Percentiles rank a stretch among this genome's conserved stretches.
Conservation (phyloP, 2,329 filamentous ascomycete species). For the Pseudogymnoascus sp. region DNA sequence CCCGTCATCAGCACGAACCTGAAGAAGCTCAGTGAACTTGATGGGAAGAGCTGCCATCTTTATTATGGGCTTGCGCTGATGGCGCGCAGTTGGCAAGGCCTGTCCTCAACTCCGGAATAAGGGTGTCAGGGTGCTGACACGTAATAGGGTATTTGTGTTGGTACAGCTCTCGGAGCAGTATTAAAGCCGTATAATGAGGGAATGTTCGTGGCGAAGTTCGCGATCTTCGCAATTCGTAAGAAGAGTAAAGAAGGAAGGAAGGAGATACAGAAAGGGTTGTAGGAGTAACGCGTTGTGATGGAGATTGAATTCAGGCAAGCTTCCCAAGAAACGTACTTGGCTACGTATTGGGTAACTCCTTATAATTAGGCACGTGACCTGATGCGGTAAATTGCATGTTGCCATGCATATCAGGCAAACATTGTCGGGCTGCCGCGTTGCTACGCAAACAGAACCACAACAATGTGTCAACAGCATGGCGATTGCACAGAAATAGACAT, state of each 20-base stretch:
- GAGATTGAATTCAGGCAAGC: slow-evolving; percentile 9
- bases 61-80: slow-evolving; percentile 14
- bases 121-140: slow-evolving; percentile 11
- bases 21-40: slow-evolving; percentile 86
- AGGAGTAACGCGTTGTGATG: slow-evolving; percentile 6
- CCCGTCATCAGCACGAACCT: slow-evolving; percentile 65
- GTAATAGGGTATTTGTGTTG: slow-evolving; percentile 9
- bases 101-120: slow-evolving; percentile 10
- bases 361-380: background rate
- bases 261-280: slow-evolving; percentile 1
- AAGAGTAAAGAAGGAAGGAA: slow-evolving; percentile 10
- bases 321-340: slow-evolving; percentile 7
- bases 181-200: slow-evolving; percentile 3
- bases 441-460: slow-evolving; percentile 1
- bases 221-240: slow-evolving; percentile 4
- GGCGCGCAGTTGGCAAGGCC: slow-evolving; percentile 11
- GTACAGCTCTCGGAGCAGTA: slow-evolving; percentile 7
- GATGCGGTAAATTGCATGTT: background rate
- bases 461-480: background rate
- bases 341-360: slow-evolving; percentile 8
- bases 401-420: slow-evolving; percentile 2
- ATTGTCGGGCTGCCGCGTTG: background rate
- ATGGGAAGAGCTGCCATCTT: slow-evolving; percentile 62
- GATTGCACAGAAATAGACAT: slow-evolving; percentile 4
- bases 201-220: slow-evolving; percentile 6